Base-by-base conservation (phyloP, 164 flowering plant species). In the Vitis rotundifolia region DNA sequence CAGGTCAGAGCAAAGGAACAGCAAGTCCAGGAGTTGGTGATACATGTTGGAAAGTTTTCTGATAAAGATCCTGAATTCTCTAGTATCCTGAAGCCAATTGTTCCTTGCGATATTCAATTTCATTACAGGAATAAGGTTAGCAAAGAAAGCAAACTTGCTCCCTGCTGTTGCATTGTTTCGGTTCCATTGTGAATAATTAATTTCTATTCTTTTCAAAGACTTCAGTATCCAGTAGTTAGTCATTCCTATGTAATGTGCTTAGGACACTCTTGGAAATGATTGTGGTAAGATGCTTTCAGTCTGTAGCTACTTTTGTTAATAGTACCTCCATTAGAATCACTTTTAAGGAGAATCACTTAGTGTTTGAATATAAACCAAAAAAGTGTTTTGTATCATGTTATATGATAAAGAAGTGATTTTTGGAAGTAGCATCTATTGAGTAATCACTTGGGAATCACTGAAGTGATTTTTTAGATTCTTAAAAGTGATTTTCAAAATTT, bases 51-150 rank as follows among this genome's bases (percentile, higher is more conserved):
- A 58, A 93, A 68, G 71, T 91, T 95, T 73, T 78, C 91, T 55
- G 63, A 64, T 14, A 80, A 81, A 64, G 86, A 84, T 13, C 86
- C 76, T 3, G 90, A 84, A 54, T 79, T 71, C 54, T 49, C 29
- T 22, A 68, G 58, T 54, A 67, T 88, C 28, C 80, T 93, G 94
- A 91, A 88, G 85, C 93, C 97, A 59, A 95, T 95, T 70, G 91
- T 95, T 73, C 86, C 97, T n/a, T 93, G 99, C 71, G 89, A 87
- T 68, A 81, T 89, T 26, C 96, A 89, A 65, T 95, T 89, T 65
- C 89, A 93, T 77, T 95, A 95, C 61, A 84, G 99, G 63, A 95
- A 93, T 75, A 95, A 95, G 97, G 99, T 91, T 57, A 73, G 83
- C 70, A 12, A 9, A 4, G 29, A 18, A 51, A 16, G 5, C 19